Evolutionary conservation across 2,329 filamentous ascomycete genomes (phyloP).

Genomic region (Calonectria honghensis): DNA sequence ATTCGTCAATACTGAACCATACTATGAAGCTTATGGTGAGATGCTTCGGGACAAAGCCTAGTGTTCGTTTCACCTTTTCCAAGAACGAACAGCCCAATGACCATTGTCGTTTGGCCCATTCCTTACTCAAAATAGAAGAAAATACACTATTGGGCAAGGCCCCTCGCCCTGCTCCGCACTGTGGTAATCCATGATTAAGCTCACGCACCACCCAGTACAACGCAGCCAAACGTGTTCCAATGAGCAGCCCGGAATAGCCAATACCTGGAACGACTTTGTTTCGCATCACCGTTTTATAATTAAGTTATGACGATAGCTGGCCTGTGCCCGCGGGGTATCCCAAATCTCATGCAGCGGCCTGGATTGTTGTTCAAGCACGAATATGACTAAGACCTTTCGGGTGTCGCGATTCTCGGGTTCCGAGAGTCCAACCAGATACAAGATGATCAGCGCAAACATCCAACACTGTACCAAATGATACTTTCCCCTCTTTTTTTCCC

Average conservation of each 20-base stretch:
- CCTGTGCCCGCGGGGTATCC: neutral
- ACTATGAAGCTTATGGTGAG: no score
- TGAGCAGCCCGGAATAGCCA: neutral
- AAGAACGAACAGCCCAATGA: neutral
- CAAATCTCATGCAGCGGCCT: neutral
- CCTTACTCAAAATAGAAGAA: neutral
- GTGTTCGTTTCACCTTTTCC: neutral
- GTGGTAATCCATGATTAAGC: neutral
- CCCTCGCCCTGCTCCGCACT: neutral
- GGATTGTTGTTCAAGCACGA: neutral
- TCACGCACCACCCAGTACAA: neutral
- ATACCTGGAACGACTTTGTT: neutral
- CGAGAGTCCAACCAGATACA: neutral
- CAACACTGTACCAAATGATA: neutral
- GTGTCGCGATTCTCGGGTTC: neutral
- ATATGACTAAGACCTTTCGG: neutral
- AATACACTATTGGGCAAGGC: no score
- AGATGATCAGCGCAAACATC: neutral
- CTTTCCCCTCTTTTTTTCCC: neutral
- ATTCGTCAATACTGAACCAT: no score
- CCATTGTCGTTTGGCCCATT: rapidly evolving
- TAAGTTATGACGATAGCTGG: neutral
- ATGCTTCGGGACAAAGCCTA: neutral
- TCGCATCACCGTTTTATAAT: neutral
- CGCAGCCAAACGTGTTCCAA: neutral